Percentiles rank a stretch among this genome's conserved stretches.
Evolutionary conservation across 2,329 filamentous ascomycete species (phyloP).

Genomic region (Cladosporium sp.): DNA sequence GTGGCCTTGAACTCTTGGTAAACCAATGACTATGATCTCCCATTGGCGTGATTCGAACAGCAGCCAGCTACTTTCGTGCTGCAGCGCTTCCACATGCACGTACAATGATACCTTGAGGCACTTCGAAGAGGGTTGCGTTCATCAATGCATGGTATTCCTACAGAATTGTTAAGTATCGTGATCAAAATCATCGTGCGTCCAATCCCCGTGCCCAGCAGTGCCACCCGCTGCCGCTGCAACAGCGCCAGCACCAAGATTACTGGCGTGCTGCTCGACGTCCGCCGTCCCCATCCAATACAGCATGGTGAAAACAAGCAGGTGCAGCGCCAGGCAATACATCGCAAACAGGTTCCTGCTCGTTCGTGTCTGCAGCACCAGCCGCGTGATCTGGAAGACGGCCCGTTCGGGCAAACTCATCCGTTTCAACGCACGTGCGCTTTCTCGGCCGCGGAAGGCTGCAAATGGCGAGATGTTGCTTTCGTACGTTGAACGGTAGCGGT

Average conservation of each 20-base stretch:
- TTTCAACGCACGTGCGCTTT: constrained; percentile 83
- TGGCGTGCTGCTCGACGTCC: constrained; percentile 58
- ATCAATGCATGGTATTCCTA: not conserved
- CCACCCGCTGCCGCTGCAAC: constrained; percentile 28
- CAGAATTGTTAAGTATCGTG: not conserved
- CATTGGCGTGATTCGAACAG: not conserved
- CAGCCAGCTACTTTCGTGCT: constrained; percentile 1
- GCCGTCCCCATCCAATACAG: constrained; percentile 75
- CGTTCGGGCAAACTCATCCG: constrained; percentile 89
- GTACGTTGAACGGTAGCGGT: constrained; percentile 86
- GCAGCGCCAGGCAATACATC: constrained; percentile 80
- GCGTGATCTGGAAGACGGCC: constrained; percentile 81
- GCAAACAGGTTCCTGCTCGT: constrained; percentile 92
- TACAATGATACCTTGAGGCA: no score
- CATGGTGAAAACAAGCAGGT: constrained; percentile 79
- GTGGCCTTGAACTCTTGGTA: no score
- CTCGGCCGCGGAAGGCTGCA: constrained; percentile 88
- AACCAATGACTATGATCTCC: not conserved
- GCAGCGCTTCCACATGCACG: not conserved
- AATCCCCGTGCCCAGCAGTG: constrained; percentile 7
- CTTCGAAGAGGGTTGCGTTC: no score
- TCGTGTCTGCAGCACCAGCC: constrained; percentile 82
- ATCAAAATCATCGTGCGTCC: constrained; percentile 13
- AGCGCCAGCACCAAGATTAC: constrained; percentile 43
- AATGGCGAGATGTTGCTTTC: constrained; percentile 95